A percentile compares a stretch with the other conserved stretches of the same genome.
phyloP scores from a whole-genome alignment of 1,284 basidiomycete genomes.

The Trichosporon ovoides region DNA sequence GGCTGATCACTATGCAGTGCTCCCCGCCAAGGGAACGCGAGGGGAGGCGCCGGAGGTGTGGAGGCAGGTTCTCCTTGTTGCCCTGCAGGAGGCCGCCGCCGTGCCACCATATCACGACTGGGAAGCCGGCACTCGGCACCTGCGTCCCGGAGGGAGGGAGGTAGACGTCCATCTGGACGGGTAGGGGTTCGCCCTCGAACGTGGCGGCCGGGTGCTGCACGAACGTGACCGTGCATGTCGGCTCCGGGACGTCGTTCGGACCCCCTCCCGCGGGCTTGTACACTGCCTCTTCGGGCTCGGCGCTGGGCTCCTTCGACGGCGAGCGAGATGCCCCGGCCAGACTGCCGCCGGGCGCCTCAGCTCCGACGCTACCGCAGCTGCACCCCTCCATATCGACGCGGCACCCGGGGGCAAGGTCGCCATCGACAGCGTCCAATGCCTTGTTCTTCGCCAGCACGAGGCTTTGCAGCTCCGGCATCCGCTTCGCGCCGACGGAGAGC shows the following conservation, averaged over 20 bases:
- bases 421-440: constrained; percentile 23
- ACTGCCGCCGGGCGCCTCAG: neutral
- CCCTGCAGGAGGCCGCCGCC: constrained; percentile 46
- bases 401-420: constrained; percentile 20
- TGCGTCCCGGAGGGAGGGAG: constrained; percentile 26
- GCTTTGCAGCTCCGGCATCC: constrained; percentile 29
- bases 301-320: neutral
- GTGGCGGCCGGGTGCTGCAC: constrained; percentile 38
- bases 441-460: constrained; percentile 30
- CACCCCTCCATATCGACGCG: constrained; percentile 34
- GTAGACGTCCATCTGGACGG: constrained; percentile 42
- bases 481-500: neutral
- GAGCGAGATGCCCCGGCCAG: neutral
- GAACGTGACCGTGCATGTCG: constrained; percentile 35
- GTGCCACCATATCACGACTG: constrained; percentile 45
- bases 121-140: constrained; percentile 21
- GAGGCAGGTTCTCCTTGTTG: constrained; percentile 47
- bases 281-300: neutral
- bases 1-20: constrained; percentile 35
- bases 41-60: constrained; percentile 42
- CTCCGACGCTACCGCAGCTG: constrained; percentile 7
- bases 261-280: constrained; percentile 15
- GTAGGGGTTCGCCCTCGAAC: constrained; percentile 42
- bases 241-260: constrained; percentile 25
- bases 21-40: constrained; percentile 19